Base-by-base conservation (phyloP, 495 filamentous ascomycete species). In the Hypoxylon cercidicola region DNA sequence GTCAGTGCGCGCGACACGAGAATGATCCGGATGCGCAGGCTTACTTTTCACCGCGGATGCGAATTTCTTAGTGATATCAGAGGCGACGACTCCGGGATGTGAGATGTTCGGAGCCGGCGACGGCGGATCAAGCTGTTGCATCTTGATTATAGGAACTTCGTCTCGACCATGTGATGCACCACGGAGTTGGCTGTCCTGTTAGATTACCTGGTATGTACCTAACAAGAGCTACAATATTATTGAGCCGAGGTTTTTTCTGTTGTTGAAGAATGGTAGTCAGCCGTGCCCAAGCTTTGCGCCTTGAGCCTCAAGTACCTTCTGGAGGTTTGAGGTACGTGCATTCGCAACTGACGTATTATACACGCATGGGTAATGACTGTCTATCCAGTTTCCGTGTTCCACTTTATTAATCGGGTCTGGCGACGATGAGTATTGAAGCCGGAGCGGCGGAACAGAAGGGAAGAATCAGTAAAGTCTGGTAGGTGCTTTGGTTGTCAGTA, bases 41-140 rank as follows among this genome's bases (percentile, higher is more conserved):
- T 7, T 79, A 94, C 92, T 85, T 54, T 82, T 81, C 47, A 90
- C 85, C 51, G 93, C 91, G 55, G 82, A 71, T 0, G 79, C 81
- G 73, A 97, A 97, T 64, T 88, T 84, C 50, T 84, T 78, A 7
- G 93, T 97, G 71, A 97, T 92, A 78, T 97, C 90, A 60, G 80
- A 81, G 63, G 87, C 82, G 68, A 84, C 77, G 15, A 87, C 79
- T 46, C 83, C 81, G 50, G 77, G 75, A 52, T 77, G 80, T 21
- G 70, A 74, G 19, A 78, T 74, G 53, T 61, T 76, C 44, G 73
- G 80, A 41, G 72, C 64, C 57, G 63, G 60, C 30, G 71, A 62
- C 35, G 34, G 18, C 13, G 49, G 23, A 21, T 68, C 57, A 45
- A 55, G n/a, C 19, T 59, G 59, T 30, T 64, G 62, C 71, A 71